Base-by-base conservation (phyloP, 768 basidiomycete genomes). In the Mycena metata region DNA sequence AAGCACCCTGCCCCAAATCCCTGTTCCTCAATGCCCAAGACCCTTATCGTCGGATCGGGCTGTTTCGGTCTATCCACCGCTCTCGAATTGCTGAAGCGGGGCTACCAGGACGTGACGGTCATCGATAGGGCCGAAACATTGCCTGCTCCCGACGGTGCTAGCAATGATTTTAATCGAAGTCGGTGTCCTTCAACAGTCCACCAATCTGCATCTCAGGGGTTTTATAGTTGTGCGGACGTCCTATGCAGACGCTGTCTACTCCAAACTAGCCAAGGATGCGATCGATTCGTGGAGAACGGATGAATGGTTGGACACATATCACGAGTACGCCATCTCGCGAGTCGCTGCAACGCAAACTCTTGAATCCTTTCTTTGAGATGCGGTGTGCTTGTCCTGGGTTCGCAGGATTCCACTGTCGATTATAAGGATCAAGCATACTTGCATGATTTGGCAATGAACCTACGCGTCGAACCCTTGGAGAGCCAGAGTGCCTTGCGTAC, bases 11-110 rank as follows among this genome's bases (percentile, higher is more conserved):
- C 39, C 30, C 51, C 36, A 39, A 49, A 41, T 35, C 30, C 41
- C 21, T 65, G 16, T 65, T 79, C 78, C 76, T 71, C 72, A 71
- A 75, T 76, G 67, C 74, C 81, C 72, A 79, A 77, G 57, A 81
- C 91, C 50, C 74, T 95, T 59, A 90, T 96, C 67, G 83, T 95
- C 47, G 95, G 95, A 30, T 90, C 93, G 45, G 95, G 95, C 6
- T 90, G 90, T 70, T 96, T 96, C 76, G 96, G 96, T 8, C 81
- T 94, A 56, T 96, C 95, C 19, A 93, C 96, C 0, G 96, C 95
- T 2, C 86, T 89, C 71, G 89, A 94, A 76, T 88, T 97, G 58
- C 82, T 96, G 55, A 77, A 81, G 61, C 81, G 90, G 66, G 91
- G 92, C 19, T 96, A 90, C 79, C 83, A 78, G 17, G 74, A 90